Base-by-base conservation (phyloP, 495 filamentous ascomycete genomes). In the Talaromyces thailandensis region DNA sequence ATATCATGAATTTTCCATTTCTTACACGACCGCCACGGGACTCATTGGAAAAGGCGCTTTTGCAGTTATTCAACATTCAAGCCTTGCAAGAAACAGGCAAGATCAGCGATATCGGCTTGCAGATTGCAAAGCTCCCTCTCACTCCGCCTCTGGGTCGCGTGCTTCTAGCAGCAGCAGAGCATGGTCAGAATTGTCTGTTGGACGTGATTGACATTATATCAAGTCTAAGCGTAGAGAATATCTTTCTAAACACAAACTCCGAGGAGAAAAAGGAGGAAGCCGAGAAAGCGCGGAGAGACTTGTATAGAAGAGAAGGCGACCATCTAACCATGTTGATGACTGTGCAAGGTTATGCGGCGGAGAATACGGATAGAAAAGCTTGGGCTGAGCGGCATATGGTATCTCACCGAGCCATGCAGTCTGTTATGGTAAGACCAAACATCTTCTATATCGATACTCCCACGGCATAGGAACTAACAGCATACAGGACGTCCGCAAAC, bases 161-260 rank as follows among this genome's bases (percentile, higher is more conserved):
- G 2, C 73, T 97, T 0, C 73, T 98, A 9, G 92, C 92, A 26
- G 92, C 93, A 2, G 85, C 86, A 1, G 82, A 87, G 2, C 78
- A 86, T 1, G 82, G 87, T 6, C 75, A 77, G 6, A 82, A 89
- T 43, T 94, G 92, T 65, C 70, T 98, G 6, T 67, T 85, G 0
- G 94, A 97, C 66, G 86, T 85, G 12, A 95, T 99, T 61, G 95
- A 99, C 69, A 90, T 97, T 60, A 89, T 98, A 63, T 86, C 95
- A 0, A 90, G 87, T 65, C 81, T 98, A 12, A 94, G 90, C 3
- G 88, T 93, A 0, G 93, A 96, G 67, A 93, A 90, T 63, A 86
- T 98, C 56, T 96, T 96, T 70, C 72, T 93, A 11, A 90, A 91
- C 57, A 78, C 89, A 0, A 83, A 82, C 5, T 87, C 89, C 0